Percentiles rank a stretch among this genome's conserved stretches.
Conservation (phyloP, 768 basidiomycete genomes). For the Leccinum barrowsii region DNA sequence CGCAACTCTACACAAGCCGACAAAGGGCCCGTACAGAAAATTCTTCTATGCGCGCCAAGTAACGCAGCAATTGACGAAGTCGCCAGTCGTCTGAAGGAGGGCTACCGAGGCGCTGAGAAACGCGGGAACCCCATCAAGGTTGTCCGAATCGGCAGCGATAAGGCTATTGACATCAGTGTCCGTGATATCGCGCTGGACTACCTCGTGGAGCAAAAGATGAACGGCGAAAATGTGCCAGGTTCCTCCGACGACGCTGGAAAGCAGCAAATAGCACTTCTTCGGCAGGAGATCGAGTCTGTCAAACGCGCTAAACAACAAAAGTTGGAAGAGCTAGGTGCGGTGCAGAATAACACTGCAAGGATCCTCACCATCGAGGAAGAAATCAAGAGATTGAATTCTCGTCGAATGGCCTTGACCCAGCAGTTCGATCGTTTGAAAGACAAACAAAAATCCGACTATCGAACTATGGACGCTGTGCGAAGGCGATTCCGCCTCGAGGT, state of each 20-base stretch:
- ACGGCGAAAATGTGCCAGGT: slow-evolving; percentile 37
- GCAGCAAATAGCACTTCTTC: slow-evolving; percentile 55
- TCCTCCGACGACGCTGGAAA: slow-evolving; percentile 50
- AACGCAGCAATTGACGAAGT: slow-evolving; percentile 99
- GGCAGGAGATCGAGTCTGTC: slow-evolving; percentile 66
- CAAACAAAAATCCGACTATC: slow-evolving; percentile 72
- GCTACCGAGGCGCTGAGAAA: slow-evolving; percentile 58
- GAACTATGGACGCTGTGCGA: slow-evolving; percentile 79
- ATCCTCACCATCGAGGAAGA: slow-evolving; percentile 63
- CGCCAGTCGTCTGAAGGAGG: slow-evolving; percentile 78
- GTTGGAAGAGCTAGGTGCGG: slow-evolving; percentile 51
- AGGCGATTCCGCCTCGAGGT: slow-evolving; percentile 72
- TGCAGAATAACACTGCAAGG: slow-evolving; percentile 56
- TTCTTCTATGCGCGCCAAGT: slow-evolving; percentile 93
- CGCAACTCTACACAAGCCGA: slow-evolving; percentile 37
- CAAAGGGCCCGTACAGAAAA: slow-evolving; percentile 53
- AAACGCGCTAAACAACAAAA: slow-evolving; percentile 59
- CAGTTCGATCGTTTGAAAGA: slow-evolving; percentile 78
- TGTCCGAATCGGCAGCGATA: slow-evolving; percentile 84
- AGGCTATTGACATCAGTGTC: slow-evolving; percentile 71
- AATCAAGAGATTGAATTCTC: slow-evolving; percentile 60
- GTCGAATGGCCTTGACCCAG: slow-evolving; percentile 59
- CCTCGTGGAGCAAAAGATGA: slow-evolving; percentile 75
- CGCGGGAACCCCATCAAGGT: slow-evolving; percentile 63
- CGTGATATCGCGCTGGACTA: slow-evolving; percentile 85